Conservation (phyloP, 345 rosid genomes). For the Acer yangbiense region DNA sequence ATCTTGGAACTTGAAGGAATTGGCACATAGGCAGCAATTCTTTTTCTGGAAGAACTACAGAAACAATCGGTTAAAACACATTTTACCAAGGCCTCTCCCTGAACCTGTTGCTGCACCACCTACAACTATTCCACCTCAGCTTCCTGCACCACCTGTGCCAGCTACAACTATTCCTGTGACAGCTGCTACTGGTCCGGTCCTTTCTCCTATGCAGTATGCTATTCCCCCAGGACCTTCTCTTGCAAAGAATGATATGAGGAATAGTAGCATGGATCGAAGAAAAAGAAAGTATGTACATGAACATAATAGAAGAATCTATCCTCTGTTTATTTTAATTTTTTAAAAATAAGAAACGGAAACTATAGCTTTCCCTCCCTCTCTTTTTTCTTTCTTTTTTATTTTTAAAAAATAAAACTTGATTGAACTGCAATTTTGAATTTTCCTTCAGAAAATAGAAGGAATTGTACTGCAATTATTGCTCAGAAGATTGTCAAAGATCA, state of each 20-base stretch:
- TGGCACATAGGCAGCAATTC: conserved; percentile 97
- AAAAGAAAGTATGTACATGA: conserved; percentile 69
- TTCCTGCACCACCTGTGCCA: conserved; percentile 48
- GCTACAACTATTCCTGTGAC: conserved; percentile 43
- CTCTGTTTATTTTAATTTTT: background rate
- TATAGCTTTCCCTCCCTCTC: background rate
- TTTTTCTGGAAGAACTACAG: conserved; percentile 97
- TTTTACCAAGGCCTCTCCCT: conserved; percentile 89
- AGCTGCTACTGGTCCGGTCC: conserved; percentile 61
- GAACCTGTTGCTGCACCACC: conserved; percentile 61
- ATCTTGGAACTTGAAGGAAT: conserved; percentile 51
- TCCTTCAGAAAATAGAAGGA: background rate
- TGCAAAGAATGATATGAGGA: conserved; percentile 70
- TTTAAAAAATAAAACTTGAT: background rate
- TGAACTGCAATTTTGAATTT: background rate
- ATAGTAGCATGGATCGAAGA: conserved; percentile 68
- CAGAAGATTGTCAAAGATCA: background rate
- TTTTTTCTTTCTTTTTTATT: background rate
- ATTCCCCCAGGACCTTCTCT: conserved; percentile 57
- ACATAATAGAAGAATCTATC: background rate
- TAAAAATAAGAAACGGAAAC: background rate
- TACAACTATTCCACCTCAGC: conserved; percentile 42
- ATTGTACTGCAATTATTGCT: background rate
- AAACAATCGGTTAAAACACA: conserved; percentile 91
- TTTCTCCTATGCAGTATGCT: conserved; percentile 86